phyloP scores from a whole-genome alignment of 306 rosid genomes.

The Alnus glutinosa region DNA sequence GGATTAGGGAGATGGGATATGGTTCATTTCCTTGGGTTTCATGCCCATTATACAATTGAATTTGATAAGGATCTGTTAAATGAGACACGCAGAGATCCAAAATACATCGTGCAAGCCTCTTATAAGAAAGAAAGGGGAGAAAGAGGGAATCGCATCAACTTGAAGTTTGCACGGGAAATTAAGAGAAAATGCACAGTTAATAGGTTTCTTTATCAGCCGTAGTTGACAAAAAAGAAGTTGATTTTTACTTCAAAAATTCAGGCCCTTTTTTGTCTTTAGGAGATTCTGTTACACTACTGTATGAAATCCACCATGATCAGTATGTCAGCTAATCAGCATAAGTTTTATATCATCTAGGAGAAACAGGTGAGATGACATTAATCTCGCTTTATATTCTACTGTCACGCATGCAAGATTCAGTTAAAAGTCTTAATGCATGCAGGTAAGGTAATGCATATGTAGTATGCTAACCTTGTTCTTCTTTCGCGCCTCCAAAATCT shows the following conservation, averaged over 20 bases:
- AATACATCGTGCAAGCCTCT: not conserved
- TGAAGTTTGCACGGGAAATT: not conserved
- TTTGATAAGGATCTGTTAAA: not conserved
- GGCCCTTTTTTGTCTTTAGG: no score
- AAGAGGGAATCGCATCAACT: not conserved
- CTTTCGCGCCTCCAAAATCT: conserved; percentile 61
- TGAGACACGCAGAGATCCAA: not conserved
- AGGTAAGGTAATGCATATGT: conserved; percentile 1
- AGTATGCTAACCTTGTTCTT: conserved; percentile 58
- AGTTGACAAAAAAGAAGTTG: no score
- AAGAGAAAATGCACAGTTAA: not conserved
- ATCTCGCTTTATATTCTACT: not conserved
- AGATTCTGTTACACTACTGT: no score
- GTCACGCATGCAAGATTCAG: not conserved
- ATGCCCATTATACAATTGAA: not conserved
- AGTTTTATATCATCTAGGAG: not conserved
- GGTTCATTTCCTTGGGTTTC: not conserved
- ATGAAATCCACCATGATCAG: no score
- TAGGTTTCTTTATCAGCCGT: not conserved
- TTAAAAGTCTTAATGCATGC: not conserved
- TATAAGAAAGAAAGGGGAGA: not conserved
- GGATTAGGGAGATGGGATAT: no score
- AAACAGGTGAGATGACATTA: not conserved
- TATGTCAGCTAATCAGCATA: no score
- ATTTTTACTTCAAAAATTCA: no score